phyloP scores from a whole-genome alignment of 208 protist species.

The Crithidia brevicula region DNA sequence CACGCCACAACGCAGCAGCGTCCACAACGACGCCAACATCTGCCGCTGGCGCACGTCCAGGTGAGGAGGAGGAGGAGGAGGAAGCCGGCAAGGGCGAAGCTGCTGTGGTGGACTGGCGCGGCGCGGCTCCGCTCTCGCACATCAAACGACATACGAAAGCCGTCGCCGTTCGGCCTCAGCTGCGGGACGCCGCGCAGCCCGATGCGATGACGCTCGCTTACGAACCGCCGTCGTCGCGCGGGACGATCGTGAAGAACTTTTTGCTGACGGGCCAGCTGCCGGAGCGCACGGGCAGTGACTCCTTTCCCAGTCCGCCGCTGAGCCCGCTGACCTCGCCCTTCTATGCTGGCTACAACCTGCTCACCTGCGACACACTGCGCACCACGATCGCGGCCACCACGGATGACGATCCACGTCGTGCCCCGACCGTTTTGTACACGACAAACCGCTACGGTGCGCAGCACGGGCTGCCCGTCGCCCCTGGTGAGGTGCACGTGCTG shows the following conservation, averaged over 20 bases:
- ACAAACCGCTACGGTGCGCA: constrained; percentile 54
- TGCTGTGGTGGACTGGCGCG: constrained; percentile 33
- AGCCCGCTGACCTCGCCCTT: constrained; percentile 39
- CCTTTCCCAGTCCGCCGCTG: neutral
- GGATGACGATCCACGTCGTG: neutral
- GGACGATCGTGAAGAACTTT: constrained; percentile 50
- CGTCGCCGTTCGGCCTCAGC: constrained; percentile 17
- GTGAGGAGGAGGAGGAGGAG: neutral
- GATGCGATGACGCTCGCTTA: constrained; percentile 40
- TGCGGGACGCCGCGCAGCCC: neutral
- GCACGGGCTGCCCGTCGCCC: constrained; percentile 16
- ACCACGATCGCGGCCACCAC: too few species aligned
- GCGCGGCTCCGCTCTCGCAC: constrained; percentile 54
- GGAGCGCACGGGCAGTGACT: neutral
- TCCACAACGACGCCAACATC: neutral
- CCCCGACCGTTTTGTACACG: constrained; percentile 39
- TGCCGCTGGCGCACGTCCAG: neutral
- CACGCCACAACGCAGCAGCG: neutral
- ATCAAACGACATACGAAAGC: constrained; percentile 35
- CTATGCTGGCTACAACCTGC: constrained; percentile 67
- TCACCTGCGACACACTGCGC: constrained; percentile 39
- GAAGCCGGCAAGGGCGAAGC: too few species aligned
- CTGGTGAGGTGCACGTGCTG: constrained; percentile 51
- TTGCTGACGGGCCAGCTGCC: constrained; percentile 32
- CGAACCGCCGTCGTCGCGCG: constrained; percentile 42